phyloP scores from a whole-genome alignment of 208 protist genomes.

The Acanthamoeba lugdunensis region DNA sequence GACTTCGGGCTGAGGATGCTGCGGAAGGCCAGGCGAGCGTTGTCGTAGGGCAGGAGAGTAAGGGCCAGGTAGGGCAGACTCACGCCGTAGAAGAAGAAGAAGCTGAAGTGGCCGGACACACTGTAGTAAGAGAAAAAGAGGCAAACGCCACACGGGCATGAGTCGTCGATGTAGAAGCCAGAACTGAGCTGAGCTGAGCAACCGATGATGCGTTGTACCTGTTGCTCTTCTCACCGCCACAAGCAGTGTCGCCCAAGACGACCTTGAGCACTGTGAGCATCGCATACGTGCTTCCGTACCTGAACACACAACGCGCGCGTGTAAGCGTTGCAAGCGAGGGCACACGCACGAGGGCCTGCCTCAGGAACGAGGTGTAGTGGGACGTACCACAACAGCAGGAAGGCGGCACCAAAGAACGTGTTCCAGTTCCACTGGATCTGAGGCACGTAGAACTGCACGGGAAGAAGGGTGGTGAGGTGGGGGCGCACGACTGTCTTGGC shows the following conservation, averaged over 20 bases:
- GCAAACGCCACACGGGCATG: not conserved
- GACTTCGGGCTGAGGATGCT: conserved; percentile 12
- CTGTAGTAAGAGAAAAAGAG: not conserved
- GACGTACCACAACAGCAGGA: conserved; percentile 22
- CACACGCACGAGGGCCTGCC: not conserved
- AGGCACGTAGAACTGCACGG: conserved; percentile 21
- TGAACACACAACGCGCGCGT: not conserved
- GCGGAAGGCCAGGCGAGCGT: not conserved
- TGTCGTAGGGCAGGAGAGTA: conserved; percentile 1
- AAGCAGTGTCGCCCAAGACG: conserved; percentile 22
- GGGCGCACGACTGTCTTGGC: not conserved
- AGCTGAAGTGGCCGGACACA: conserved; percentile 59
- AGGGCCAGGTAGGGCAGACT: conserved; percentile 28
- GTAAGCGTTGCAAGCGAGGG: not conserved
- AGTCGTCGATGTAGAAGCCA: not conserved
- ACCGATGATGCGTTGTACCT: not conserved
- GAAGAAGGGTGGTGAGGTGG: not conserved
- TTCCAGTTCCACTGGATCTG: conserved; percentile 58
- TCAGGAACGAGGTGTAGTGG: not conserved
- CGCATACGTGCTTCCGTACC: conserved; percentile 51
- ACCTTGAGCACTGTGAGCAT: not conserved
- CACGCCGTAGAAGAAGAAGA: conserved; percentile 58
- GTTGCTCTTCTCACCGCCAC: conserved; percentile 25
- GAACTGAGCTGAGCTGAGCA: no score
- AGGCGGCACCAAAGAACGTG: conserved; percentile 15